A percentile compares a stretch with the other conserved stretches of the same genome.
Conservation (phyloP, 1,284 basidiomycete genomes). For the Pyrrhoderma noxium region DNA sequence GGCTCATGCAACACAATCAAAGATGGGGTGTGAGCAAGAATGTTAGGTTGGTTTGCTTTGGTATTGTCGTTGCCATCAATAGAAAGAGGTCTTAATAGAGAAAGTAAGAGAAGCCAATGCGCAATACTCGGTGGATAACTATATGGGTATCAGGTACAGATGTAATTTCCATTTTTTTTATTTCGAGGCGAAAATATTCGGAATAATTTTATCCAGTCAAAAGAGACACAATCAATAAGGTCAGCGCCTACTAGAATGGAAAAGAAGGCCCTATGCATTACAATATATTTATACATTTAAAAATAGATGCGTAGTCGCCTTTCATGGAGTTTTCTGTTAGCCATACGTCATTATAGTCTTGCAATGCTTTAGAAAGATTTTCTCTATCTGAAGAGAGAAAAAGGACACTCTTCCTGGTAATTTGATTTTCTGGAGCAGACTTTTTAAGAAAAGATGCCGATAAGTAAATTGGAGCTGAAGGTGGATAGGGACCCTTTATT, state of each 20-base stretch:
- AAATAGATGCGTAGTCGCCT: slow-evolving; percentile 34
- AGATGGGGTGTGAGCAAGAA: slow-evolving; percentile 39
- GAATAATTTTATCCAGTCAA: not conserved
- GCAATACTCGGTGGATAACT: slow-evolving; percentile 62
- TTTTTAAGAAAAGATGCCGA: slow-evolving; percentile 37
- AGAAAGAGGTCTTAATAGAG: slow-evolving; percentile 32
- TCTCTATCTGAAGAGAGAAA: slow-evolving; percentile 46
- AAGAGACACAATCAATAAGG: slow-evolving; percentile 15
- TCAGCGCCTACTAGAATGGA: slow-evolving; percentile 4
- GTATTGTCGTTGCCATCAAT: not conserved
- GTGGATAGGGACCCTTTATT: slow-evolving; percentile 44
- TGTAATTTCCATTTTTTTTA: no score
- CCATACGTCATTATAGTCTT: slow-evolving; percentile 49
- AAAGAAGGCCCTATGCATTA: slow-evolving; percentile 25
- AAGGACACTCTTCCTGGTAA: slow-evolving; percentile 33
- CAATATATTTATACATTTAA: slow-evolving; percentile 48
- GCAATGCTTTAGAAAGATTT: slow-evolving; percentile 35
- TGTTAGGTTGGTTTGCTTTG: slow-evolving; percentile 27
- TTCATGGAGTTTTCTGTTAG: slow-evolving; percentile 37
- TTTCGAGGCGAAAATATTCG: no score
- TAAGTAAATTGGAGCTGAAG: slow-evolving; percentile 51
- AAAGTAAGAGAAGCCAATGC: slow-evolving; percentile 51
- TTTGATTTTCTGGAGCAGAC: slow-evolving; percentile 20
- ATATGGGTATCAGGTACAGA: slow-evolving; percentile 3
- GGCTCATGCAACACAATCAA: slow-evolving; percentile 58